Evolutionary conservation across 106 monocot genomes (phyloP).

Genomic region (Phalaenopsis aphrodite): DNA sequence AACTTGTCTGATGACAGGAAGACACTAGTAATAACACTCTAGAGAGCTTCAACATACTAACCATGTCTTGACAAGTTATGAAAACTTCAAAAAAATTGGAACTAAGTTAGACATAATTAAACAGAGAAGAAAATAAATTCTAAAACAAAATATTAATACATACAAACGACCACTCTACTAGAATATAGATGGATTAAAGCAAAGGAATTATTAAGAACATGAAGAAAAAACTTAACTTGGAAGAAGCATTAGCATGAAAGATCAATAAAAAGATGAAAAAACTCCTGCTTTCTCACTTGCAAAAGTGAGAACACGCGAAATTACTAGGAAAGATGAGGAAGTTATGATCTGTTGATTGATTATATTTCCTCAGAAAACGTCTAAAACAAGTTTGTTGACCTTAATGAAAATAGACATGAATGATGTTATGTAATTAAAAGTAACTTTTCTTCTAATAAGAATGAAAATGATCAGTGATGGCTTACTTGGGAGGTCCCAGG

Average conservation of each 20-base stretch:
- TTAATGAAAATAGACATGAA: neutral
- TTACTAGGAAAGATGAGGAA: too few relatives aligned
- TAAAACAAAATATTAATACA: neutral
- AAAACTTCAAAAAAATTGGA: neutral
- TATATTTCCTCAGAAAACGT: neutral
- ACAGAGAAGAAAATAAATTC: neutral
- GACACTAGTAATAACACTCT: neutral
- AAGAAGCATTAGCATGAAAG: too few relatives aligned
- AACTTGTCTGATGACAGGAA: neutral
- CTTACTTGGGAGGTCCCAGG: slow-evolving; percentile 87
- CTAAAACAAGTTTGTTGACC: neutral
- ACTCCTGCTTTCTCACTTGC: too few relatives aligned
- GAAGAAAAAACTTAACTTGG: too few relatives aligned
- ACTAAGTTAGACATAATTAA: neutral
- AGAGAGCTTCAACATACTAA: neutral
- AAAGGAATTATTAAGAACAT: too few relatives aligned
- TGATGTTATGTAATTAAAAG: neutral
- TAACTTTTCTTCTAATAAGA: neutral
- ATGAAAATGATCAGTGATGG: neutral
- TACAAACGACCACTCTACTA: too few relatives aligned
- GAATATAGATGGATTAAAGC: too few relatives aligned
- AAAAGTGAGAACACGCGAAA: too few relatives aligned
- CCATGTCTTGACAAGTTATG: neutral
- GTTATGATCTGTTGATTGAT: neutral
- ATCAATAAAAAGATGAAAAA: too few relatives aligned